These are phyloP conservation scores for Penicillium sp. DNA, from an alignment of 2,329 filamentous ascomycete genomes.

Conservation along the genomic window DNA sequence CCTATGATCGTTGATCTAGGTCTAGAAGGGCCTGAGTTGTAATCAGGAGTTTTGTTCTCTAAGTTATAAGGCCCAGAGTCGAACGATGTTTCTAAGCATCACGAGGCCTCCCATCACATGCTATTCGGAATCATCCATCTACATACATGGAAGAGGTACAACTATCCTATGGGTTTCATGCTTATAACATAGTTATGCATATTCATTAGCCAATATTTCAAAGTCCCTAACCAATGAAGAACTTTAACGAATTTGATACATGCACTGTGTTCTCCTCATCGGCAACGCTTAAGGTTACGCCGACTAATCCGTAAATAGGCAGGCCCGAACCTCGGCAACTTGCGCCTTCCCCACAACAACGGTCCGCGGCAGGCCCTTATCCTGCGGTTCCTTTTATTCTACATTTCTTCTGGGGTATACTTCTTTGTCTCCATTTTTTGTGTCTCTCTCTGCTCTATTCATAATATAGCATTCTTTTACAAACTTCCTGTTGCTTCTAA, in stretches of 20 bases:
- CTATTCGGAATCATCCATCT: background rate
- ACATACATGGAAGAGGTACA: background rate
- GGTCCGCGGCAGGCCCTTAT: constrained; percentile 24
- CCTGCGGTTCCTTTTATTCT: constrained; percentile 11
- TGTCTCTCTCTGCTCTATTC: background rate
- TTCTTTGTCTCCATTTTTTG: constrained; percentile 1
- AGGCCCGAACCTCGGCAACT: constrained; percentile 34
- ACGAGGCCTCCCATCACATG: background rate
- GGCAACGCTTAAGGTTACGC: background rate
- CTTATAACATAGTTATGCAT: background rate
- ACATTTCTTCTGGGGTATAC: background rate
- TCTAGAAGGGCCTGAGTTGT: background rate
- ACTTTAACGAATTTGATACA: background rate
- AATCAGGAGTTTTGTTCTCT: background rate
- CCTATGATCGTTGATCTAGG: background rate
- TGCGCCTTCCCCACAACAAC: constrained; percentile 24
- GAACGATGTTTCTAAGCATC: background rate
- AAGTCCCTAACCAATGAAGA: background rate
- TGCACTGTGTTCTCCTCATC: background rate
- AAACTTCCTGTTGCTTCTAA: background rate
- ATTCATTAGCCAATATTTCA: background rate
- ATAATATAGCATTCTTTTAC: background rate
- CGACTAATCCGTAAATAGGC: background rate
- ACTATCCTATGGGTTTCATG: background rate
- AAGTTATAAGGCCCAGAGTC: background rate